Evolutionary conservation across 2,329 filamentous ascomycete genomes (phyloP).

Genomic region (Aureobasidium leucospermi): DNA sequence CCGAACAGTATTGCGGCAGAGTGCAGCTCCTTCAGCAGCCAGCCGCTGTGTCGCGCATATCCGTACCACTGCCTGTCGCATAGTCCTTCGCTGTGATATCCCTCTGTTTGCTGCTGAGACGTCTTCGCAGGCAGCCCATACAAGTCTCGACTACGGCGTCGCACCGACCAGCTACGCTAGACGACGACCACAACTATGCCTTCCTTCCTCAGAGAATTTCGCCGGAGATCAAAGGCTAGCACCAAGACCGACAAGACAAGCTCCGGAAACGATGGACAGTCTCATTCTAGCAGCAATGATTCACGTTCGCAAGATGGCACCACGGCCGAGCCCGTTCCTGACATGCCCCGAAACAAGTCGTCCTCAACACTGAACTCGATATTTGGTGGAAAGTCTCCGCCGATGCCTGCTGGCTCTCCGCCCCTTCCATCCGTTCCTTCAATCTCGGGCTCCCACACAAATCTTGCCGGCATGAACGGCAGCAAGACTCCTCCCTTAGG

Average conservation of each 20-base stretch:
- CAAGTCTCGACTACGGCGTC: background rate
- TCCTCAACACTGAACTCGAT: slow-evolving; percentile 55
- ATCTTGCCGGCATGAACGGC: slow-evolving; percentile 52
- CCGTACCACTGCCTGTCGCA: background rate
- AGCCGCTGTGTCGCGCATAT: slow-evolving; percentile 4
- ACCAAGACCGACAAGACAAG: slow-evolving; percentile 58
- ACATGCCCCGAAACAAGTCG: slow-evolving; percentile 52
- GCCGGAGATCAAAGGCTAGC: slow-evolving; percentile 68
- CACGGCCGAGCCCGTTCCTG: slow-evolving; percentile 29
- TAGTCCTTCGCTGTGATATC: background rate
- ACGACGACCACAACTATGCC: slow-evolving; percentile 29
- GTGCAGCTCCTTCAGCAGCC: slow-evolving; percentile 1
- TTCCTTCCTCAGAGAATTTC: slow-evolving; percentile 63
- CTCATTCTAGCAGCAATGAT: slow-evolving; percentile 26
- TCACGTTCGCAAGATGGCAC: slow-evolving; percentile 36
- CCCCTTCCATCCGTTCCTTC: slow-evolving; percentile 42
- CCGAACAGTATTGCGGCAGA: background rate
- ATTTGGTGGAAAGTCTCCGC: slow-evolving; percentile 64
- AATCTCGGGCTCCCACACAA: slow-evolving; percentile 34
- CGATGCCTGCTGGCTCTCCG: slow-evolving; percentile 58
- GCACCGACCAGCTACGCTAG: background rate
- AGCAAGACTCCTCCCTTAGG: slow-evolving; percentile 33
- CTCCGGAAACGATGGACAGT: slow-evolving; percentile 28
- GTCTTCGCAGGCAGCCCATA: background rate
- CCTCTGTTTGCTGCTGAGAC: background rate